Evolutionary conservation across 2,329 filamentous ascomycete genomes (phyloP).

Genomic region (Leptodontidium sp.): DNA sequence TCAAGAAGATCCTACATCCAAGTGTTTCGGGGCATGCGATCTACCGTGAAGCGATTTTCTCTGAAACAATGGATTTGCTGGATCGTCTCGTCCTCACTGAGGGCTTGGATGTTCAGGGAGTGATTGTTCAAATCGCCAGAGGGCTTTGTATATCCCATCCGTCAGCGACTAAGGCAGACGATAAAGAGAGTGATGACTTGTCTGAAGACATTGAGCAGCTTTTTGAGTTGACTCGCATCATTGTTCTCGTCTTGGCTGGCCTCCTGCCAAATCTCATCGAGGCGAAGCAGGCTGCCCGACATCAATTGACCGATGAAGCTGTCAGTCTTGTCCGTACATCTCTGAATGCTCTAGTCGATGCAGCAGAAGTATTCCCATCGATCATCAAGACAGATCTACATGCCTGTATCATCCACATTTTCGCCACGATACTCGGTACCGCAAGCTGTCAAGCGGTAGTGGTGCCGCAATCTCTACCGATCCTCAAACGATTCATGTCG

Average conservation of each 20-base stretch:
- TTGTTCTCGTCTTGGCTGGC: conserved; percentile 89
- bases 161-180: conserved; percentile 76
- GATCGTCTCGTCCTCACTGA: conserved; percentile 94
- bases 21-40: conserved; percentile 96
- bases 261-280: conserved; percentile 84
- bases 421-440: conserved; percentile 89
- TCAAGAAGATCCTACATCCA: conserved; percentile 94
- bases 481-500: conserved; percentile 88
- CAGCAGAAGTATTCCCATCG: conserved; percentile 92
- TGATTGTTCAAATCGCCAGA: conserved; percentile 93
- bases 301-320: conserved; percentile 87
- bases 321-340: conserved; percentile 80
- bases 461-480: conserved; percentile 88
- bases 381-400: conserved; percentile 97
- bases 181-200: conserved; percentile 76
- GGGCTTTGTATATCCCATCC: conserved; percentile 92
- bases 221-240: conserved; percentile 95
- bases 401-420: conserved; percentile 96
- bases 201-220: conserved; percentile 98
- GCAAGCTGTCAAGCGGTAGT: conserved; percentile 87
- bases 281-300: conserved; percentile 65
- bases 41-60: conserved; percentile 94
- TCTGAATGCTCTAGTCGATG: conserved; percentile 89
- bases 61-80: conserved; percentile 95
- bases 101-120: conserved; percentile 84